Percentiles rank a stretch among this genome's conserved stretches.
phyloP scores from a whole-genome alignment of 352 stramenopile genomes.

The Phytopythium mirpurense region DNA sequence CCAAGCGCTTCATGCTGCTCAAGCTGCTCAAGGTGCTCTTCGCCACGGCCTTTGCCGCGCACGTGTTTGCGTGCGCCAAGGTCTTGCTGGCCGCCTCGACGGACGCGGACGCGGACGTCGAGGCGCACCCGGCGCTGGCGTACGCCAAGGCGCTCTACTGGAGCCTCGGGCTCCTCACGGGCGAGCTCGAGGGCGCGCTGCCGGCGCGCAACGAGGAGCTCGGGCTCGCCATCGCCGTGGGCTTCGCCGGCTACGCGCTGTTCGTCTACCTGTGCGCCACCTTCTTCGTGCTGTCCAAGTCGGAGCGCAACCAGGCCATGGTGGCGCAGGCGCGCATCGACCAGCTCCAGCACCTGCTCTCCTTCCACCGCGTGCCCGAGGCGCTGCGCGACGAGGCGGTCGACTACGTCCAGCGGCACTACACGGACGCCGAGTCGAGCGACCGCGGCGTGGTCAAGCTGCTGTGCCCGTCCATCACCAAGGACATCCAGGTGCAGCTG shows the following conservation, averaged over 20 bases:
- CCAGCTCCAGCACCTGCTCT: slow-evolving; percentile 59
- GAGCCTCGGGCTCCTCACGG: slow-evolving; percentile 53
- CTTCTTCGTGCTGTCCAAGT: slow-evolving; percentile 69
- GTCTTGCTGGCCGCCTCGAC: slow-evolving; percentile 21
- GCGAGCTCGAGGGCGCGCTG: slow-evolving; percentile 43
- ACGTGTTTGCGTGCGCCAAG: slow-evolving; percentile 42
- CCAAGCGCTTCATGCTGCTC: slow-evolving; percentile 39
- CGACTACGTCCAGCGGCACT: slow-evolving; percentile 60
- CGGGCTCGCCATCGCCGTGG: slow-evolving; percentile 38
- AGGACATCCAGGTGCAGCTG: slow-evolving; percentile 70
- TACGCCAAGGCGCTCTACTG: slow-evolving; percentile 45
- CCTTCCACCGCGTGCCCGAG: slow-evolving; percentile 56
- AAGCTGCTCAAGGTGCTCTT: slow-evolving; percentile 49
- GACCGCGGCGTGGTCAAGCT: slow-evolving; percentile 57
- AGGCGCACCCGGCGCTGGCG: slow-evolving; percentile 11
- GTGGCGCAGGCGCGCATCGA: slow-evolving; percentile 49
- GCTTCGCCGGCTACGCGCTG: slow-evolving; percentile 46
- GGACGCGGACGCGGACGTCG: slow-evolving; percentile 19
- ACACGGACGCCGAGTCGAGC: slow-evolving; percentile 65
- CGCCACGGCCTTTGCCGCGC: slow-evolving; percentile 29
- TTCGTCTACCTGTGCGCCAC: slow-evolving; percentile 62
- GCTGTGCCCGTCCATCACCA: slow-evolving; percentile 66
- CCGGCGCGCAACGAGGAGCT: slow-evolving; percentile 30
- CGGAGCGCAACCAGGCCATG: slow-evolving; percentile 40
- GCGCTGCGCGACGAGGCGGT: slow-evolving; percentile 40